These are phyloP conservation scores for Diaporthe velutina DNA, from an alignment of 2,329 filamentous ascomycete species.

Conservation along the genomic window DNA sequence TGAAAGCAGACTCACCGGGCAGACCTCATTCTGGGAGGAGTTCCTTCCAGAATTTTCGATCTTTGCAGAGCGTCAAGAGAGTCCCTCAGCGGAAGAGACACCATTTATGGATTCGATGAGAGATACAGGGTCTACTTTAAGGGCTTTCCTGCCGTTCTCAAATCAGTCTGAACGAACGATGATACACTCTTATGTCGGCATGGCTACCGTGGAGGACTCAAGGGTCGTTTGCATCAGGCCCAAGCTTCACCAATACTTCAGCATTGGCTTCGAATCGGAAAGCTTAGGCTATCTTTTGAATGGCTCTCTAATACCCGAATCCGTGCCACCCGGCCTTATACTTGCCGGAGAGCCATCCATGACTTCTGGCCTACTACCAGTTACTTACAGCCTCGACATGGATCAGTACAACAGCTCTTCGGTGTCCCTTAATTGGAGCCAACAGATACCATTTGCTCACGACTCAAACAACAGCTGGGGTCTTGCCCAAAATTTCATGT, in stretches of 20 bases:
- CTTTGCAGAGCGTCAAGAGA: background rate
- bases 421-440: background rate
- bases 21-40: background rate
- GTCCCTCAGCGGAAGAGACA: background rate
- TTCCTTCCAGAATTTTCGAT: background rate
- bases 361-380: background rate
- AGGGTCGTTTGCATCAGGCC: background rate
- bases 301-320: background rate
- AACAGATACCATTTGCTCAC: background rate
- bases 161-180: slow-evolving; percentile 1
- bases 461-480: background rate
- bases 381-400: background rate
- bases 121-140: background rate
- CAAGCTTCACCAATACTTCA: background rate
- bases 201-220: background rate
- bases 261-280: background rate
- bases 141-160: background rate
- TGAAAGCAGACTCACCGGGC: background rate
- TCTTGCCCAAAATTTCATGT: background rate
- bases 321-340: background rate
- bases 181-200: background rate
- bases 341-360: background rate
- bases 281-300: background rate
- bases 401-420: background rate
- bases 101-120: background rate